These are phyloP conservation scores for Penicillium sp. DNA, from an alignment of 2,329 filamentous ascomycete genomes.

Conservation along the genomic window DNA sequence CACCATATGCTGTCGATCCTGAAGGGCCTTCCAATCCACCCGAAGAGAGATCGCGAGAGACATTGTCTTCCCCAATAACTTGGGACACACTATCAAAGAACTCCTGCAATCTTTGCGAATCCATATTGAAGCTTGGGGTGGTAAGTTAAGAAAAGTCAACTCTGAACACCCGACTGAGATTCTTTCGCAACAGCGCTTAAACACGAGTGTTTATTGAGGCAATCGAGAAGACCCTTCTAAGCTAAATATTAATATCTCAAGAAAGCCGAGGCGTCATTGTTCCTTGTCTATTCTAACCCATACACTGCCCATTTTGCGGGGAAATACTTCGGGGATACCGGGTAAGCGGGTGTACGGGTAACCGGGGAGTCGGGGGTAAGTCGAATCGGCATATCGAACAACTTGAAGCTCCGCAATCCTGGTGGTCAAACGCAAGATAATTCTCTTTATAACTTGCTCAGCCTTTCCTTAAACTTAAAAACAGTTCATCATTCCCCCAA, in stretches of 20 bases:
- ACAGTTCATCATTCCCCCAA: neutral
- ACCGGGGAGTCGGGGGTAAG: neutral
- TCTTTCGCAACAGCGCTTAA: neutral
- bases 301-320: neutral
- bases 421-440: neutral
- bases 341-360: neutral
- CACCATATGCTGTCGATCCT: neutral
- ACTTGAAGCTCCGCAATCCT: neutral
- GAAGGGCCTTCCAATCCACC: neutral
- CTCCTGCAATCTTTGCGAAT: neutral
- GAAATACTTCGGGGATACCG: neutral
- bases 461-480: neutral
- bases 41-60: neutral
- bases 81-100: neutral
- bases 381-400: neutral
- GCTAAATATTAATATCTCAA: neutral
- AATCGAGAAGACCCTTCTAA: neutral
- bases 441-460: neutral
- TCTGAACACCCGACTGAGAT: neutral
- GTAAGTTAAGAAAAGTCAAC: neutral
- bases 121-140: neutral
- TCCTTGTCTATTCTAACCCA: neutral
- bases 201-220: neutral
- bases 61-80: neutral
- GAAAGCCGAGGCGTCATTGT: neutral